Evolutionary conservation across 2,329 filamentous ascomycete genomes (phyloP), one percentile per base, ranked within the genome.

Genomic region (Talaromyces rugulosus): DNA sequence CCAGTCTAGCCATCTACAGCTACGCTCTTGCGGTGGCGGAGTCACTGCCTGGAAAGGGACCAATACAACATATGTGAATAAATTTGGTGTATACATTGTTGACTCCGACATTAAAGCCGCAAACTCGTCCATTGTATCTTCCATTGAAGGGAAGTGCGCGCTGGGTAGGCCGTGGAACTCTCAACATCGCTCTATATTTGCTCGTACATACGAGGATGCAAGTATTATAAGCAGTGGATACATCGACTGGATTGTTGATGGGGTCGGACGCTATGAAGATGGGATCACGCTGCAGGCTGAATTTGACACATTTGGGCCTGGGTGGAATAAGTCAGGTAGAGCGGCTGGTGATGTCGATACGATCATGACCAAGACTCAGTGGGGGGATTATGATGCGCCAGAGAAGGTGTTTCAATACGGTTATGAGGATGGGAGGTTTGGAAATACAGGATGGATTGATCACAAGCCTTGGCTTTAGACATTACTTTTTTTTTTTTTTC

Each of bases 11-110:
- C 75, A 77, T 0, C 72, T 90, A 1, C 75, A 78, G 0, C 78
- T 89, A 12, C 82, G 87, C 9, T 78, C 75, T 66, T 90, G 87
- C 66, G 85, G 86, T 4, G 87, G 87, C 16, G 87, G 87, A 11
- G 85, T 90, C 59, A 88, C 85, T 0, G 87, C 87, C 0, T 89
- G 87, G 87, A 89, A 89, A 68, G 86, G 84, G 31, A 81, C 83
- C 0, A 88, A 89, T 72, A 89, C 86, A 0, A 88, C 86, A 0
- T 88, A 86, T 58, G 70, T 73, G 5, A 90, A 90, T 74, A 87
- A 86, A 67, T 89, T 88, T 71, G 87, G 87, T 8, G 83, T 86
- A 0, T 89, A 89, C 71, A 82, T 90, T 62, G 80, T 84, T 55
- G 77, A 83, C 31, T 84, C 83, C 0, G 74, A 75, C 2, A 78